These are phyloP conservation scores for Pseudozyma thailandica DNA, from an alignment of 1,284 basidiomycete species.

Conservation along the genomic window DNA sequence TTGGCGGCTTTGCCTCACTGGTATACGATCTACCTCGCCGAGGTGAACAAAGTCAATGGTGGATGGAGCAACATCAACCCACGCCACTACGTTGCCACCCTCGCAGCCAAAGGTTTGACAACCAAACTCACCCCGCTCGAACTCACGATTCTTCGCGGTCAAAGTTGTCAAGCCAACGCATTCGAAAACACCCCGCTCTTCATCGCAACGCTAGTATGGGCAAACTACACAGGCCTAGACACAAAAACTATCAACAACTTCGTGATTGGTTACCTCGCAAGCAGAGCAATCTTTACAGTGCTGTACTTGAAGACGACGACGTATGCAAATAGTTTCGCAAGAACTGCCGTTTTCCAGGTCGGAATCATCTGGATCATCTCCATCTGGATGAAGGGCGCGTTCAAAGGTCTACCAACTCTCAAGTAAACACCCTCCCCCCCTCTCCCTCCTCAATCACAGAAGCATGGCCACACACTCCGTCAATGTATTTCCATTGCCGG, in stretches of 20 bases:
- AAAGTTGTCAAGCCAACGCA: slow-evolving; percentile 43
- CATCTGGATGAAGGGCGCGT: slow-evolving; percentile 28
- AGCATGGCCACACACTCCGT: no score
- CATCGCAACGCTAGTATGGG: slow-evolving; percentile 27
- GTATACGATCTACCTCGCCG: slow-evolving; percentile 57
- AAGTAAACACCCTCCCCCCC: neutral
- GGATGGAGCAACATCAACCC: slow-evolving; percentile 63
- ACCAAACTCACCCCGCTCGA: slow-evolving; percentile 45
- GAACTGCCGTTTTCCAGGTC: slow-evolving; percentile 44
- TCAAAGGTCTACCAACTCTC: slow-evolving; percentile 12
- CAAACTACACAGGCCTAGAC: slow-evolving; percentile 22
- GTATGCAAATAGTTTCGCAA: slow-evolving; percentile 31
- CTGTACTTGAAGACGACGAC: slow-evolving; percentile 27
- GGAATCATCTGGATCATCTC: slow-evolving; percentile 37
- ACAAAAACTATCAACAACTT: slow-evolving; percentile 27
- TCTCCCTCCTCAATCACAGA: neutral
- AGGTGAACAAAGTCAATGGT: slow-evolving; percentile 51
- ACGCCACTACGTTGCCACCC: slow-evolving; percentile 40
- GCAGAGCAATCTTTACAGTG: slow-evolving; percentile 22
- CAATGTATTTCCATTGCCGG: neutral
- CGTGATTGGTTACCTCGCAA: slow-evolving; percentile 23
- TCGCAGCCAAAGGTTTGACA: slow-evolving; percentile 38
- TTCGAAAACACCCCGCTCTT: slow-evolving; percentile 49
- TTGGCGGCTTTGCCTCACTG: slow-evolving; percentile 54
- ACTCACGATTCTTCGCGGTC: slow-evolving; percentile 50